phyloP scores from a whole-genome alignment of 805 yeast species.

The Brettanomyces naardenensis region DNA sequence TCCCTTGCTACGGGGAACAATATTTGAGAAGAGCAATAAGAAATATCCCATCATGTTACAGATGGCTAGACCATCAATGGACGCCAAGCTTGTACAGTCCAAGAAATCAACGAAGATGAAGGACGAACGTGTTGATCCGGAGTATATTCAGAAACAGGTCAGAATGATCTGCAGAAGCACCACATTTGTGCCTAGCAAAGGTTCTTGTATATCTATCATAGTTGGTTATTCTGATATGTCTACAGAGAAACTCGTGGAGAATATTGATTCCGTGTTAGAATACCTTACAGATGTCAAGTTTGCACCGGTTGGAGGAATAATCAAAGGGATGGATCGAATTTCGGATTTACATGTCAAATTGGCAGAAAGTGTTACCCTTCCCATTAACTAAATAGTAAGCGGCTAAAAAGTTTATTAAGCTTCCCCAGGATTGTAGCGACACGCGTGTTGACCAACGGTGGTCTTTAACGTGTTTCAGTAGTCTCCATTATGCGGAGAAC shows the following conservation, averaged over 20 bases:
- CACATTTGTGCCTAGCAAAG: constrained; percentile 49
- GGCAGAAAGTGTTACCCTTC: constrained; percentile 58
- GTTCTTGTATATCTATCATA: constrained; percentile 50
- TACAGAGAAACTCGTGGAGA: constrained; percentile 35
- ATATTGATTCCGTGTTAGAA: constrained; percentile 41
- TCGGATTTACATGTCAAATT: constrained; percentile 47
- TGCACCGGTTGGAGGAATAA: constrained; percentile 53
- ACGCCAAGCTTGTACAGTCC: constrained; percentile 22
- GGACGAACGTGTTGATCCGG: constrained; percentile 57
- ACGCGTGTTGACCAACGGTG: no score
- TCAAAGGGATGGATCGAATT: constrained; percentile 36
- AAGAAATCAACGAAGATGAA: constrained; percentile 35
- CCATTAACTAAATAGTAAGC: constrained; percentile 26
- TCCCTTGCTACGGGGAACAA: constrained; percentile 42
- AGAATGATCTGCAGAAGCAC: constrained; percentile 58
- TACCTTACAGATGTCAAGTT: constrained; percentile 38
- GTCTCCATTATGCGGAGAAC: no score
- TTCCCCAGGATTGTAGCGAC: no score
- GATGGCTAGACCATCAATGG: constrained; percentile 39
- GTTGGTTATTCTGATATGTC: constrained; percentile 50
- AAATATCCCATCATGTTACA: constrained; percentile 64
- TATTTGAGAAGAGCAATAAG: constrained; percentile 55
- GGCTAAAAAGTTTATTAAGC: constrained; percentile 1
- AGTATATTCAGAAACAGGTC: constrained; percentile 56
- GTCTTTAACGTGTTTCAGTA: no score